phyloP scores from a whole-genome alignment of 345 rosid species.

The Lenwebbia sp. region DNA sequence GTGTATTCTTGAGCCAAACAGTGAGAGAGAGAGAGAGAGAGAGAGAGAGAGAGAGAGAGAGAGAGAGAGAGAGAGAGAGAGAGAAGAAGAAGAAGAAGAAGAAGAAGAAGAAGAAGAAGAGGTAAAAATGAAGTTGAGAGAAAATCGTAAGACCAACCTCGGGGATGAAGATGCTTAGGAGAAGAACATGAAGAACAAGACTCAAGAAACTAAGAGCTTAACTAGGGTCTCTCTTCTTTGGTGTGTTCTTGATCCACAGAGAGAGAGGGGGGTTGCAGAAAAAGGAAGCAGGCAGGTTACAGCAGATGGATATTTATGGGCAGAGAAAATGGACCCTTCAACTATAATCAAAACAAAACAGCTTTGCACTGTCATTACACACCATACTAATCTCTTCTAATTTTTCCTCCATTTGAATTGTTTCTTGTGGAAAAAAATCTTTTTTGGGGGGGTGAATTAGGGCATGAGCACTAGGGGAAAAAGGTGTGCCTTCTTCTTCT shows the following conservation, averaged over 20 bases:
- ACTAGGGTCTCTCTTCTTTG: not conserved
- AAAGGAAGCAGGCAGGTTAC: conserved; percentile 26
- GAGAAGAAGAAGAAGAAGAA: not conserved
- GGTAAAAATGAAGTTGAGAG: not conserved
- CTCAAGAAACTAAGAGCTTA: not conserved
- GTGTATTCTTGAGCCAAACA: not conserved
- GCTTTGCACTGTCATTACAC: not conserved
- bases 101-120: not conserved
- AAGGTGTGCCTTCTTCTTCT: not conserved
- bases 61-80: not conserved
- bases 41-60: not conserved
- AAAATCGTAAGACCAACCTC: not conserved
- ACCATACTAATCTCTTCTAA: not conserved
- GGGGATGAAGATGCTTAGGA: not conserved
- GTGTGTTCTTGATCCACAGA: not conserved
- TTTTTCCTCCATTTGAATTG: not conserved
- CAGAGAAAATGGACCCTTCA: conserved; percentile 31
- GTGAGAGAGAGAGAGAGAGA: not conserved
- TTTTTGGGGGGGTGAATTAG: not conserved
- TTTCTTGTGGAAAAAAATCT: not conserved
- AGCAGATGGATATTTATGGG: conserved; percentile 21
- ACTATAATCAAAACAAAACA: conserved; percentile 5
- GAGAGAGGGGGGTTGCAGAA: conserved; percentile 22
- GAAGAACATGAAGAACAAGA: not conserved
- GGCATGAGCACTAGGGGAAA: not conserved